Evolutionary conservation across 2,329 filamentous ascomycete genomes (phyloP).

Genomic region (Claviceps digitariae): DNA sequence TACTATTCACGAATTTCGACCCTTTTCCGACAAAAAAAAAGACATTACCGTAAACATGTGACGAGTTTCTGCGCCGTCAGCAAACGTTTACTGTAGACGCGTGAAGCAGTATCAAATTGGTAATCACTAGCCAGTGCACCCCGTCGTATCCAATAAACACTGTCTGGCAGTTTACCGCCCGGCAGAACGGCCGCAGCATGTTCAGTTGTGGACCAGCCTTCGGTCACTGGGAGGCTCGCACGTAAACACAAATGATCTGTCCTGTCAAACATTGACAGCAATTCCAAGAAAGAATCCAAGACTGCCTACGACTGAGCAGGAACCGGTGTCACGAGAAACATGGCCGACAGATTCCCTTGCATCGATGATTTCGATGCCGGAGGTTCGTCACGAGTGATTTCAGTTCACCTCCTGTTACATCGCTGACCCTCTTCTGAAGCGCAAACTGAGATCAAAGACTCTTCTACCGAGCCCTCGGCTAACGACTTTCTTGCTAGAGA

Average conservation of each 20-base stretch:
- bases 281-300: background rate
- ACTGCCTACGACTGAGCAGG: background rate
- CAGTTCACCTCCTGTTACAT: slow-evolving; percentile 8
- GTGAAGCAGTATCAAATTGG: background rate
- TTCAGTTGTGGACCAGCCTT: slow-evolving; percentile 6
- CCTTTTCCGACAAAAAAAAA: background rate
- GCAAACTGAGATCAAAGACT: slow-evolving; percentile 50
- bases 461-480: slow-evolving; percentile 44
- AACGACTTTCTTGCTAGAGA: slow-evolving; percentile 88
- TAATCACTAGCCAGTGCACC: background rate
- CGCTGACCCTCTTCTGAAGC: slow-evolving; percentile 29
- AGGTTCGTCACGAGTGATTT: slow-evolving; percentile 27
- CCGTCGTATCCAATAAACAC: slow-evolving; percentile 6
- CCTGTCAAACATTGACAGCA: background rate
- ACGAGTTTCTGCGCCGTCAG: background rate
- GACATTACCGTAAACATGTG: background rate
- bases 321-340: slow-evolving; percentile 21
- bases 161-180: slow-evolving; percentile 17
- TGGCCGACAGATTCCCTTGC: slow-evolving; percentile 70
- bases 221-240: background rate
- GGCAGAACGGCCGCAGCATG: slow-evolving; percentile 19
- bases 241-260: background rate
- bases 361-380: slow-evolving; percentile 64
- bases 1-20: background rate
- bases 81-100: background rate